phyloP scores from a whole-genome alignment of 352 stramenopile species.

The Phytophthora multivora region DNA sequence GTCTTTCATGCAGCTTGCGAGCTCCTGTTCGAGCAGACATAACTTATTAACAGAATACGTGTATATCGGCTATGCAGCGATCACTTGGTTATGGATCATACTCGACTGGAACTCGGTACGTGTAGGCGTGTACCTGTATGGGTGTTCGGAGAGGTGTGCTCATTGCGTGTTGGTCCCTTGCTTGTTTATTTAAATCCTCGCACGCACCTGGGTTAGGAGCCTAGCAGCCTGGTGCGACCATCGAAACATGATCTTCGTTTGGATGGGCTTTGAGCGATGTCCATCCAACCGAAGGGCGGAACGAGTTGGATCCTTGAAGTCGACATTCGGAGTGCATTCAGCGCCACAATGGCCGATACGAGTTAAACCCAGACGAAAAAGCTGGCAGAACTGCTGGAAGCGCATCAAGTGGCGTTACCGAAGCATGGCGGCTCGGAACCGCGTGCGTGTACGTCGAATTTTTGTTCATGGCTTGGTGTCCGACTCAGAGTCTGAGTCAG shows the following conservation, averaged over 20 bases:
- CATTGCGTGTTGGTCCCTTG: background rate
- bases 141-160: background rate
- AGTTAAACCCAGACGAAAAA: background rate
- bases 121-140: too few species aligned
- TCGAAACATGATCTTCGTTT: constrained; percentile 3
- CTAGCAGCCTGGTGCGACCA: background rate
- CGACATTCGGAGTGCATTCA: background rate
- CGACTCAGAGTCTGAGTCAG: background rate
- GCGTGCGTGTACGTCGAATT: background rate
- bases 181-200: background rate
- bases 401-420: constrained; percentile 7
- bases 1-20: too few species aligned
- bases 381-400: background rate
- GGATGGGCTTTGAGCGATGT: background rate
- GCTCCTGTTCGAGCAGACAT: too few species aligned
- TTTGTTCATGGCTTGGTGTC: constrained; percentile 2
- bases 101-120: too few species aligned
- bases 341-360: background rate
- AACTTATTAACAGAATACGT: too few species aligned
- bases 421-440: constrained; percentile 1
- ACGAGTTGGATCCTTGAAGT: constrained; percentile 11
- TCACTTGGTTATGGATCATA: too few species aligned
- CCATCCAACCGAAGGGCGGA: background rate
- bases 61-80: too few species aligned
- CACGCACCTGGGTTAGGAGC: background rate